Evolutionary conservation across 2,329 filamentous ascomycete genomes (phyloP), one percentile per base, ranked within the genome.

Genomic region (Dendryphion nanum): DNA sequence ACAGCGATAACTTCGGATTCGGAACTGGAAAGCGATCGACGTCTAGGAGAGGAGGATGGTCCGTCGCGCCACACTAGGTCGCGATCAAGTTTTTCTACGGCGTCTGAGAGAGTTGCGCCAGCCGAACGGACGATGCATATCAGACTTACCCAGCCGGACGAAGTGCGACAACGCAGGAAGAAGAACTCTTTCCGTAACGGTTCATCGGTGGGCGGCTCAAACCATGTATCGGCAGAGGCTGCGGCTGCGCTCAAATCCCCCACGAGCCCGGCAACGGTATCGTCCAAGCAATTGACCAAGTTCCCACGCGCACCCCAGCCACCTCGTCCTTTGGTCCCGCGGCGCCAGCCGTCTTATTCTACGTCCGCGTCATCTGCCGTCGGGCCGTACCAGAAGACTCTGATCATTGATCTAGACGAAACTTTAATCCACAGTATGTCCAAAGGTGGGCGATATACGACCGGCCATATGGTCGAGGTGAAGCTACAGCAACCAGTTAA

Each of bases 401-500:
- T 98, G 42, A 90, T 98, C 48, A 76, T 98, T 36, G 93, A 98
- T 64, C 79, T 98, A 14, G 93, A 98, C 67, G 93, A 98, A 69
- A 98, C 93, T 0, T 72, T 98, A 51, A 98, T 98, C 51, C 93
- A 98, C 74, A 96, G 89, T 67, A 89, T 97, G 78, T 90, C 91
- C 44, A 96, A 96, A 64, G 93, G 93, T 19, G 90, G 91, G 37
- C 81, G 91, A 42, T 95, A 95, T 84, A 91, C 88, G 55, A 91
- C 88, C 15, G 93, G 93, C 14, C 93, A 98, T 69, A 98, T 98
- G 93, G 90, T 98, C 36, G 93, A 98, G 70, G 93, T 98, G 47
- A 89, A 89, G 55, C 77, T 95, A 44, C 87, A 86, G 62, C 83
- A 83, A 41, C 81, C 45, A 70, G 78, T 88, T 30, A 83, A 81